phyloP scores from a whole-genome alignment of 2,329 filamentous ascomycete species.

The Akanthomyces lecanii region DNA sequence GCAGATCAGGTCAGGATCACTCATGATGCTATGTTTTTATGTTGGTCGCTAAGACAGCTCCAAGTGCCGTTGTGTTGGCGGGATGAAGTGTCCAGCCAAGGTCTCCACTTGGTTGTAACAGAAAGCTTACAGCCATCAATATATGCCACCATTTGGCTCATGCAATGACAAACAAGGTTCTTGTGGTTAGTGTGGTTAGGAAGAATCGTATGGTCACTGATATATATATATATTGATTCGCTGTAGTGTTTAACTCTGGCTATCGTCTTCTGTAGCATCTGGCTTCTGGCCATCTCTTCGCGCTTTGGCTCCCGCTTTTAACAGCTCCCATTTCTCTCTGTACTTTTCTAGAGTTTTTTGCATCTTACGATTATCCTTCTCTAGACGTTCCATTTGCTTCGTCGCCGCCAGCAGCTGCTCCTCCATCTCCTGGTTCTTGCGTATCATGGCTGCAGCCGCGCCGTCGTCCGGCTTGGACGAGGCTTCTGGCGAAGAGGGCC shows the following conservation, averaged over 20 bases:
- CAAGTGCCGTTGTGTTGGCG: background rate
- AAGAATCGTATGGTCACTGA: no score
- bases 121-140: no score
- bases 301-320: constrained; percentile 59
- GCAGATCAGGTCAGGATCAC: background rate
- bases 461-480: constrained; percentile 28
- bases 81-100: background rate
- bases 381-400: constrained; percentile 61
- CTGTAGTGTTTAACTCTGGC: background rate
- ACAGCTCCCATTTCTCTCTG: constrained; percentile 56
- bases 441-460: constrained; percentile 31
- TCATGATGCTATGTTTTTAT: constrained; percentile 2
- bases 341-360: constrained; percentile 55
- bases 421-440: constrained; percentile 61
- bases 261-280: constrained; percentile 12
- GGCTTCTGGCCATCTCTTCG: constrained; percentile 29
- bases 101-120: background rate
- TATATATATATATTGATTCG: no score
- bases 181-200: no score
- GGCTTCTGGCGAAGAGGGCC: constrained; percentile 49
- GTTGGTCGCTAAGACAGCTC: background rate
- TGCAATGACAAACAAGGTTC: no score
- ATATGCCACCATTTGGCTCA: background rate
- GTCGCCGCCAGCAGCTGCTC: constrained; percentile 56
- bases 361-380: constrained; percentile 57